Percentiles rank a stretch among this genome's conserved stretches.
These are phyloP conservation scores for Dionaea muscipula DNA, from an alignment of 179 eudicot species.

Conservation along the genomic window DNA sequence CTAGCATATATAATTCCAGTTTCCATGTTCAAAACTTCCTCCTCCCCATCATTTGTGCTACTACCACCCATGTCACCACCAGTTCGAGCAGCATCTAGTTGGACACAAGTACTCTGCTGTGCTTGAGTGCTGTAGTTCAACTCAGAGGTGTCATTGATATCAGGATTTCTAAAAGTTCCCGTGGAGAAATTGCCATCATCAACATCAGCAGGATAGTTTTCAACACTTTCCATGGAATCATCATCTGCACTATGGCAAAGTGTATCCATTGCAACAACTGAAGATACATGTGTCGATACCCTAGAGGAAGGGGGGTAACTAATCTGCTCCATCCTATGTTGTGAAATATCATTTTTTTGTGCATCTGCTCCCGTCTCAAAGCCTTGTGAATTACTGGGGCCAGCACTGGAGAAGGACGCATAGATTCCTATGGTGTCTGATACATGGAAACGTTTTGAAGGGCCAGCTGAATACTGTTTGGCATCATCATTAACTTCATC, in stretches of 20 bases:
- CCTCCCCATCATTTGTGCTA: conserved; percentile 85
- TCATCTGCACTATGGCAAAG: conserved; percentile 50
- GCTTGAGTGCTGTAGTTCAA: conserved; percentile 80
- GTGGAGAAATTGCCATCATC: conserved; percentile 60
- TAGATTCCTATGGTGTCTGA: conserved; percentile 42
- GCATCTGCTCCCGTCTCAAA: conserved; percentile 49
- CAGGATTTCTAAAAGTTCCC: conserved; percentile 39
- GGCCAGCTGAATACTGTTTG: conserved; percentile 71
- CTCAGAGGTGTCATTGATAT: conserved; percentile 67
- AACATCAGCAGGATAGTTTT: conserved; percentile 75
- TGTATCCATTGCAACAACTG: conserved; percentile 96
- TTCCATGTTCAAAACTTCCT: conserved; percentile 81
- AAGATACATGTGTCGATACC: conserved; percentile 76
- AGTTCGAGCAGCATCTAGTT: conserved; percentile 46
- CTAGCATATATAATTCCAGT: conserved; percentile 64
- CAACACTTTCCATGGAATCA: conserved; percentile 99
- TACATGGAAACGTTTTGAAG: conserved; percentile 76
- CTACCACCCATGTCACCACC: conserved; percentile 87
- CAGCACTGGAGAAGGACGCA: conserved; percentile 71
- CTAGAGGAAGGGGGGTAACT: conserved; percentile 43
- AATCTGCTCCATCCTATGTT: conserved; percentile 39
- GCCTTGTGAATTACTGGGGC: conserved; percentile 76
- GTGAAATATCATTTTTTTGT: conserved; percentile 31
- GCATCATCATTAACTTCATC: conserved; percentile 92
- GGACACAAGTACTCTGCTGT: conserved; percentile 78